Conservation (phyloP, 495 filamentous ascomycete genomes). For the Penicillium pancosmium region DNA sequence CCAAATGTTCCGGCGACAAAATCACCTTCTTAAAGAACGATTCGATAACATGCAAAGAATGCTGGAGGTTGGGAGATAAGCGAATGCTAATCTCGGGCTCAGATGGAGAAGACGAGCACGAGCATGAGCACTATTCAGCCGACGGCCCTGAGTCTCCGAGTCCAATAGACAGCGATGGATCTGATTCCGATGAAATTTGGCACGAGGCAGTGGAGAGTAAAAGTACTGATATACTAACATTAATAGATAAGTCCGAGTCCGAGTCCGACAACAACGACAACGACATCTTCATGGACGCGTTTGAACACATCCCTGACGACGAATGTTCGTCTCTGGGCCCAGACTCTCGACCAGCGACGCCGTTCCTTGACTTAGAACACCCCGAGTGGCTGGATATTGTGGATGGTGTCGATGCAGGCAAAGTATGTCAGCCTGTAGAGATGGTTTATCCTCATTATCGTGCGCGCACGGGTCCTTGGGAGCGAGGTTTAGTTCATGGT, state of each 20-base stretch:
- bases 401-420: background rate
- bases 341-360: background rate
- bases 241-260: no score
- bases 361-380: background rate
- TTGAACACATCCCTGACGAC: background rate
- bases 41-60: constrained; percentile 20
- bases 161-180: no score
- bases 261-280: no score
- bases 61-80: constrained; percentile 22
- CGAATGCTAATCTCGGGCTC: background rate
- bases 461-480: background rate
- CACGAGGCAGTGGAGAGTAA: no score
- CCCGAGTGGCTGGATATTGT: background rate
- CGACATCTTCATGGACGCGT: no score
- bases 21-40: constrained; percentile 8
- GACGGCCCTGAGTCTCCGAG: no score
- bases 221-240: no score
- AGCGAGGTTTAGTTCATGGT: background rate
- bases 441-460: background rate
- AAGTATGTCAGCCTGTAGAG: background rate
- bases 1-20: constrained; percentile 10
- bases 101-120: background rate
- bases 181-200: no score
- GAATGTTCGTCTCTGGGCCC: background rate
- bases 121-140: background rate